Evolutionary conservation across 352 stramenopile genomes (phyloP).

Genomic region (Globisporangium radiosum): DNA sequence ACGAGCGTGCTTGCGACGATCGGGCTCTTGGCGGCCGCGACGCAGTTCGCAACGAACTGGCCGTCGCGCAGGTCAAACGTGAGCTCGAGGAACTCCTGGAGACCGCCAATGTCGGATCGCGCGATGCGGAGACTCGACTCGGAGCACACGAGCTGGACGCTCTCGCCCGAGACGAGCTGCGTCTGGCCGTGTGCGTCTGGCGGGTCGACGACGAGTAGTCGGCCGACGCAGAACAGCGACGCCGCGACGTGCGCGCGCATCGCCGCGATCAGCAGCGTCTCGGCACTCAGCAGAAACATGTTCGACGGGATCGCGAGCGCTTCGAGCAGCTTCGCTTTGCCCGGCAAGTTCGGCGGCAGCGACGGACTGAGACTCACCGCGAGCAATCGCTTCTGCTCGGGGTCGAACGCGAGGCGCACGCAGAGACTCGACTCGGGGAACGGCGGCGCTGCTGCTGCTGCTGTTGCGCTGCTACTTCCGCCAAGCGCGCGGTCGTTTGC

Average conservation of each 20-base stretch:
- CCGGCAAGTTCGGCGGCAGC: slow-evolving; percentile 56
- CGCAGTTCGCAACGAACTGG: slow-evolving; percentile 59
- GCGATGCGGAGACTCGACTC: slow-evolving; percentile 56
- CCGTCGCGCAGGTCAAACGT: slow-evolving; percentile 77
- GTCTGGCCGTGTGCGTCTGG: slow-evolving; percentile 41
- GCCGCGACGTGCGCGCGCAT: slow-evolving; percentile 74
- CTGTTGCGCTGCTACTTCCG: slow-evolving; percentile 3
- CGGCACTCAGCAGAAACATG: slow-evolving; percentile 67
- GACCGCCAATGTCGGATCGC: slow-evolving; percentile 63
- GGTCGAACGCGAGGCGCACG: slow-evolving; percentile 56
- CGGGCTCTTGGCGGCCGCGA: slow-evolving; percentile 54
- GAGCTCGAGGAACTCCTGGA: slow-evolving; percentile 73
- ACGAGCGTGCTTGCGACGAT: slow-evolving; percentile 43
- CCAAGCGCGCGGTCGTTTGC: no score
- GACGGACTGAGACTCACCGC: slow-evolving; percentile 56
- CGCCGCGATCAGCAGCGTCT: slow-evolving; percentile 65
- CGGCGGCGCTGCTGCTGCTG: slow-evolving; percentile 18
- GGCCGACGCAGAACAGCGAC: slow-evolving; percentile 64
- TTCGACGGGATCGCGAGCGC: slow-evolving; percentile 67
- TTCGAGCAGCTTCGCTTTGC: slow-evolving; percentile 42
- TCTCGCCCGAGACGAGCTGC: slow-evolving; percentile 68
- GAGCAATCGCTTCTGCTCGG: slow-evolving; percentile 53
- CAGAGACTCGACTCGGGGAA: slow-evolving; percentile 69
- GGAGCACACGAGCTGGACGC: slow-evolving; percentile 54
- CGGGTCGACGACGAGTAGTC: slow-evolving; percentile 62